A percentile compares a stretch with the other conserved stretches of the same genome.
Evolutionary conservation across 345 rosid genomes (phyloP).

Genomic region (Lepidium africanum): DNA sequence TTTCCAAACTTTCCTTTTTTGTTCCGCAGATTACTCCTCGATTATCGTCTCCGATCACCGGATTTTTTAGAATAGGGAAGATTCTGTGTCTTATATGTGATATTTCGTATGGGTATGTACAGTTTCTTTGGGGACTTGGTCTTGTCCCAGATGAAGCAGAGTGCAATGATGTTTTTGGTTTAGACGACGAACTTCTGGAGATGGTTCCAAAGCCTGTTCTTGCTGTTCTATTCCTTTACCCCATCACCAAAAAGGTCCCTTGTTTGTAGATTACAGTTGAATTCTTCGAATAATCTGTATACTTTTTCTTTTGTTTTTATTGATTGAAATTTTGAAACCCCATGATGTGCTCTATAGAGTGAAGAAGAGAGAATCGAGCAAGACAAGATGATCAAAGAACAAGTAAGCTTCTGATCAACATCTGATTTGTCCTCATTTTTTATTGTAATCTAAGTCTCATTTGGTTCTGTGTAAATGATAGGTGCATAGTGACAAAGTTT

Average conservation of each 20-base stretch:
- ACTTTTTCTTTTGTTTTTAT: neutral
- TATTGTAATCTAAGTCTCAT: neutral
- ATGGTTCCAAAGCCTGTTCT: constrained; percentile 91
- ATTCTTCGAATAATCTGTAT: neutral
- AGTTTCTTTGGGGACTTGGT: constrained; percentile 92
- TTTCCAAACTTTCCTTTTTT: neutral
- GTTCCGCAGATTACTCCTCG: neutral
- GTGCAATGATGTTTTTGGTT: constrained; percentile 83
- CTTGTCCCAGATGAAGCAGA: constrained; percentile 56
- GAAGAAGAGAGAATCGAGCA: constrained; percentile 74
- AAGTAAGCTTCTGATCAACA: constrained; percentile 34
- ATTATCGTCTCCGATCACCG: constrained; percentile 8
- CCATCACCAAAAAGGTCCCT: constrained; percentile 65
- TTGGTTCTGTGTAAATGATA: constrained; percentile 21
- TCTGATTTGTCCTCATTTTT: neutral
- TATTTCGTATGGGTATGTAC: constrained; percentile 8
- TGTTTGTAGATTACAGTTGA: neutral
- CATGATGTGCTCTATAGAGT: constrained; percentile 30
- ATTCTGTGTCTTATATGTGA: neutral
- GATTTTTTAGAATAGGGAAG: neutral
- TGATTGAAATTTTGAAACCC: neutral
- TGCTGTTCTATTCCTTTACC: constrained; percentile 88
- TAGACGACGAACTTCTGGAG: constrained; percentile 76
- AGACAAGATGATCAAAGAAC: constrained; percentile 44
- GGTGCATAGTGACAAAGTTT: constrained; percentile 61